Percentiles rank a stretch among this genome's conserved stretches.
These are phyloP conservation scores for Fusarium devonianum DNA, from an alignment of 2,329 filamentous ascomycete species.

Conservation along the genomic window DNA sequence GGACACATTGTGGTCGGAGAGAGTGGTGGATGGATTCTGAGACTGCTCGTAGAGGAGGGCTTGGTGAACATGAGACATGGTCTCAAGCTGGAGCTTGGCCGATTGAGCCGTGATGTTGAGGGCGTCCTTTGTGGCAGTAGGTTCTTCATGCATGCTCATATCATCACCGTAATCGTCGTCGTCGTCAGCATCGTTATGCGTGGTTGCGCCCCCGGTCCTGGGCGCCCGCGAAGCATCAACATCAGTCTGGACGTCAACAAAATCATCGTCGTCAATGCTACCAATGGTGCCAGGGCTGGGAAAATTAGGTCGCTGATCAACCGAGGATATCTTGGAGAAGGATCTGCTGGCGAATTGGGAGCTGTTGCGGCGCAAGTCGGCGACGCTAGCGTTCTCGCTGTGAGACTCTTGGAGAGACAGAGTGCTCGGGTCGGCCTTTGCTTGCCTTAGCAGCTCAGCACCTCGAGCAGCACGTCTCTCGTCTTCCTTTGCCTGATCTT, in stretches of 20 bases:
- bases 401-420: conserved; percentile 55
- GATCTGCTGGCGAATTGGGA: conserved; percentile 51
- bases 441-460: conserved; percentile 78
- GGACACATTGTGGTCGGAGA: conserved; percentile 79
- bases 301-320: conserved; percentile 47
- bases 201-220: conserved; percentile 46
- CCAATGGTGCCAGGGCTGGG: conserved; percentile 55
- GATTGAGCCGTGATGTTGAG: conserved; percentile 98
- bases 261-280: conserved; percentile 62
- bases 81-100: conserved; percentile 88
- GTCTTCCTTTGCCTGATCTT: conserved; percentile 94
- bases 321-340: conserved; percentile 37
- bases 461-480: conserved; percentile 77
- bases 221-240: conserved; percentile 50
- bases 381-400: conserved; percentile 61
- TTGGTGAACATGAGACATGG: conserved; percentile 84
- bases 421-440: conserved; percentile 75
- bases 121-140: conserved; percentile 83
- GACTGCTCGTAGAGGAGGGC: conserved; percentile 74
- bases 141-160: conserved; percentile 77
- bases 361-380: conserved; percentile 55
- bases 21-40: conserved; percentile 71
- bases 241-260: conserved; percentile 56
- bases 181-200: conserved; percentile 65
- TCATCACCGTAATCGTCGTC: conserved; percentile 78